Conservation (phyloP, 148 eudicot species). For the Fallopia convolvulus region DNA sequence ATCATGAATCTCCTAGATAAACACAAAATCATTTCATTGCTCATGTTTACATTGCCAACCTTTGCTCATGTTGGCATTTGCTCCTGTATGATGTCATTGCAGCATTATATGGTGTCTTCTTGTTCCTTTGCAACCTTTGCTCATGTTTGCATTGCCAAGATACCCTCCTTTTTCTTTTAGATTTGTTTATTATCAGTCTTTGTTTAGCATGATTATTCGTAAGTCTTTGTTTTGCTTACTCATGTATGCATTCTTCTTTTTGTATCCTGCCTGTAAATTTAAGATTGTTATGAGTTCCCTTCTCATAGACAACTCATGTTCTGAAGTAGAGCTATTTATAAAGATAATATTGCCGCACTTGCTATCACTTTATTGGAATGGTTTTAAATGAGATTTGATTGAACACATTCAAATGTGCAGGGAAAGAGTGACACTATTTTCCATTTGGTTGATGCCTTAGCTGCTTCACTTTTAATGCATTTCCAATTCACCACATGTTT, state of each 20-base stretch:
- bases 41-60: too few relatives aligned
- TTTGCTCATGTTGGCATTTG: too few relatives aligned
- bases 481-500: neutral
- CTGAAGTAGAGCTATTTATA: too few relatives aligned
- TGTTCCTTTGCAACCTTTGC: neutral
- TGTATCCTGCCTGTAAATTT: neutral
- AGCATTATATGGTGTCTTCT: too few relatives aligned
- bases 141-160: neutral
- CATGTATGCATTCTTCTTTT: neutral
- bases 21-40: too few relatives aligned
- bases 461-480: neutral
- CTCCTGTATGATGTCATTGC: too few relatives aligned
- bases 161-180: neutral
- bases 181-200: neutral
- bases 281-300: neutral
- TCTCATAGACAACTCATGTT: too few relatives aligned
- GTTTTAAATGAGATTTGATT: too few relatives aligned
- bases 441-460: neutral
- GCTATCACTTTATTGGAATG: neutral
- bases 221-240: too few relatives aligned
- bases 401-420: neutral
- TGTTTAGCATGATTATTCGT: neutral
- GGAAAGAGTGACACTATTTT: neutral
- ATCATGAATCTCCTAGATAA: too few relatives aligned
- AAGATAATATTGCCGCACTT: neutral